Percentiles rank a stretch among this genome's conserved stretches.
These are phyloP conservation scores for Kuraishia hungarica DNA, from an alignment of 805 yeast genomes.

Conservation along the genomic window DNA sequence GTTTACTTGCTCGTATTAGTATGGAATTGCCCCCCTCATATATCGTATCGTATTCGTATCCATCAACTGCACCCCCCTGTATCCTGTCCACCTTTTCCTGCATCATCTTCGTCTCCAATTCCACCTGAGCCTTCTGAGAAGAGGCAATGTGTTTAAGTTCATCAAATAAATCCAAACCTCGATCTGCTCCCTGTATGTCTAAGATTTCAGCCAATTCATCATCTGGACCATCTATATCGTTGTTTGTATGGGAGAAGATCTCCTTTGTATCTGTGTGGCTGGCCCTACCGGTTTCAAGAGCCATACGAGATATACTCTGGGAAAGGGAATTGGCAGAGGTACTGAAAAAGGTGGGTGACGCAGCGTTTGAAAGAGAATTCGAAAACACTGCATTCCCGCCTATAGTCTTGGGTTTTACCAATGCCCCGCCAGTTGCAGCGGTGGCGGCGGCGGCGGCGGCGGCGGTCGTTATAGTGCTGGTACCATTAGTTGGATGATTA, in stretches of 20 bases:
- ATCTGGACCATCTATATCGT: background rate
- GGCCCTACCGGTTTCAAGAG: background rate
- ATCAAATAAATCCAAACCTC: background rate
- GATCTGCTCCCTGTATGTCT: background rate
- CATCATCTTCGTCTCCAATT: background rate
- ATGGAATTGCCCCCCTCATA: background rate
- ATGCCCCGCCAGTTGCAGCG: too few relatives aligned
- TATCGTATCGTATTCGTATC: background rate
- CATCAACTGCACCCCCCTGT: background rate
- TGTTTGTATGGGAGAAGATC: background rate
- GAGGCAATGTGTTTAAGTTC: background rate
- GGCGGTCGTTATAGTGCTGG: background rate
- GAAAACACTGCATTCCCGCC: too few relatives aligned
- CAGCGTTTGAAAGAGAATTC: too few relatives aligned
- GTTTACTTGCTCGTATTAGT: background rate
- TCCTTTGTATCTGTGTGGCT: background rate
- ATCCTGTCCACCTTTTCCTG: background rate
- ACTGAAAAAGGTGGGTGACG: background rate
- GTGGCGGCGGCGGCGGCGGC: background rate
- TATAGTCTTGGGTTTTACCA: too few relatives aligned
- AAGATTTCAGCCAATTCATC: constrained; percentile 1
- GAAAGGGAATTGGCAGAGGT: background rate
- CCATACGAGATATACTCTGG: background rate
- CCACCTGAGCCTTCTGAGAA: background rate
- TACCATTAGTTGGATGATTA: background rate